Percentiles rank a stretch among this genome's conserved stretches.
phyloP scores from a whole-genome alignment of 1,284 basidiomycete genomes.

The Pseudozyma tsukubaensis region DNA sequence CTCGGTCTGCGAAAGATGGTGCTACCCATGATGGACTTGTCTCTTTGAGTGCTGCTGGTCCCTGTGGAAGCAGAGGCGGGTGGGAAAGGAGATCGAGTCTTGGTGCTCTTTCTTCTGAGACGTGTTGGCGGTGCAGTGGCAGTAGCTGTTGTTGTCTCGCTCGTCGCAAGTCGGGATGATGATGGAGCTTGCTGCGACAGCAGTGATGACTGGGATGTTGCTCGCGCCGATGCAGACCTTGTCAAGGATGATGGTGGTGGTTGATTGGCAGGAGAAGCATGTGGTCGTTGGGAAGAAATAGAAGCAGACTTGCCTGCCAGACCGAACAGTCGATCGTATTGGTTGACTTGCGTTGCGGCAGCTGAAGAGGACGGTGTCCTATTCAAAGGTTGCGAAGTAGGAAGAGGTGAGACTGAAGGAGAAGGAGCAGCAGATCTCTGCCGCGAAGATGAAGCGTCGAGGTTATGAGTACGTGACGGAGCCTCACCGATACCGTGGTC shows the following conservation, averaged over 20 bases:
- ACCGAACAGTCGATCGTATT: constrained; percentile 30
- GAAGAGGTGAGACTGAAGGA: constrained; percentile 9
- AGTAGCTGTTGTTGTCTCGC: neutral
- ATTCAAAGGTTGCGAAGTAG: neutral
- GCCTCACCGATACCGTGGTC: constrained; percentile 30
- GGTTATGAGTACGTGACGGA: constrained; percentile 15
- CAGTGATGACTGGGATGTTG: constrained; percentile 2
- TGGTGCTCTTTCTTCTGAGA: constrained; percentile 20
- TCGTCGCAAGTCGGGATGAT: neutral
- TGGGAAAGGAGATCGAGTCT: constrained; percentile 21
- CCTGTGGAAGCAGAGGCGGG: constrained; percentile 43
- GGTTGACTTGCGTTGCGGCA: constrained; percentile 6
- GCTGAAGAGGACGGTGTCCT: constrained; percentile 6
- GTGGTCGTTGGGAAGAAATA: constrained; percentile 8
- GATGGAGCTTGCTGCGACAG: neutral
- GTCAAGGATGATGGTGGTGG: constrained; percentile 1
- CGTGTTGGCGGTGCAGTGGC: constrained; percentile 5
- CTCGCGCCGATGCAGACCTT: neutral
- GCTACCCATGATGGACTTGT: constrained; percentile 29
- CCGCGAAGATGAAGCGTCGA: constrained; percentile 2
- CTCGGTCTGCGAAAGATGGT: constrained; percentile 34
- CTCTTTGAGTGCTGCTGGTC: constrained; percentile 26
- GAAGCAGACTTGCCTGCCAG: constrained; percentile 8
- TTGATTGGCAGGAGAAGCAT: constrained; percentile 1
- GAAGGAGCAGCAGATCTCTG: constrained; percentile 5